Percentiles rank a stretch among this genome's conserved stretches.
Conservation (phyloP, 1,284 basidiomycete species). For the Pholiota adiposa region DNA sequence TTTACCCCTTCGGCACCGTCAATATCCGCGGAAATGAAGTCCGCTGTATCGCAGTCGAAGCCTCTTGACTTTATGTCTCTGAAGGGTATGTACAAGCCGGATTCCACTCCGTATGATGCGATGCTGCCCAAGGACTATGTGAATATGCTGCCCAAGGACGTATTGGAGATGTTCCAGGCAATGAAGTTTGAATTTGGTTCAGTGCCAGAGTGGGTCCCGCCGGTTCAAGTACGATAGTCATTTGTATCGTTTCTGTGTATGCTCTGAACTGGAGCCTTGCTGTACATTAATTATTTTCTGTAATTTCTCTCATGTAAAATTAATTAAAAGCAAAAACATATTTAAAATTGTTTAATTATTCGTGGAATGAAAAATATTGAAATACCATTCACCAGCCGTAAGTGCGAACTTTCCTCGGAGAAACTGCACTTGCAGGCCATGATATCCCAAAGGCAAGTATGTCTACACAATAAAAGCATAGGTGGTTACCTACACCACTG, state of each 20-base stretch:
- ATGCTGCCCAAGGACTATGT: constrained; percentile 64
- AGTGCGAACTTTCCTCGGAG: too few relatives aligned
- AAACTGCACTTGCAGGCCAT: too few relatives aligned
- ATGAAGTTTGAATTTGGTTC: constrained; percentile 72
- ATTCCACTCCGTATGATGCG: constrained; percentile 57
- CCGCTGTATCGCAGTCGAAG: neutral
- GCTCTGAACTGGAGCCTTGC: too few relatives aligned
- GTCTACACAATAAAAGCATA: too few relatives aligned
- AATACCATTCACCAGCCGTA: too few relatives aligned
- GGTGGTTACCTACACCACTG: too few relatives aligned
- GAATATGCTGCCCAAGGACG: constrained; percentile 53
- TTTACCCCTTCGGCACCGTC: constrained; percentile 17
- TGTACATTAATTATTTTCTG: neutral
- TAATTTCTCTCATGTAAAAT: too few relatives aligned
- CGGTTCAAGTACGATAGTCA: constrained; percentile 48
- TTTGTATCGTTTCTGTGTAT: neutral
- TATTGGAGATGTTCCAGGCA: constrained; percentile 62
- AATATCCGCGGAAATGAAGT: constrained; percentile 11
- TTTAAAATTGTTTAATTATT: too few relatives aligned
- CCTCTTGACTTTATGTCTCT: constrained; percentile 49
- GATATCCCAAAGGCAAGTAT: too few relatives aligned
- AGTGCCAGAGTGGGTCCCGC: constrained; percentile 81
- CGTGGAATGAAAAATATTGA: too few relatives aligned
- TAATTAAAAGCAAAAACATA: too few relatives aligned
- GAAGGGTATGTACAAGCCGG: constrained; percentile 46